phyloP scores from a whole-genome alignment of 2,329 filamentous ascomycete genomes.

The Paecilomyces formosus region DNA sequence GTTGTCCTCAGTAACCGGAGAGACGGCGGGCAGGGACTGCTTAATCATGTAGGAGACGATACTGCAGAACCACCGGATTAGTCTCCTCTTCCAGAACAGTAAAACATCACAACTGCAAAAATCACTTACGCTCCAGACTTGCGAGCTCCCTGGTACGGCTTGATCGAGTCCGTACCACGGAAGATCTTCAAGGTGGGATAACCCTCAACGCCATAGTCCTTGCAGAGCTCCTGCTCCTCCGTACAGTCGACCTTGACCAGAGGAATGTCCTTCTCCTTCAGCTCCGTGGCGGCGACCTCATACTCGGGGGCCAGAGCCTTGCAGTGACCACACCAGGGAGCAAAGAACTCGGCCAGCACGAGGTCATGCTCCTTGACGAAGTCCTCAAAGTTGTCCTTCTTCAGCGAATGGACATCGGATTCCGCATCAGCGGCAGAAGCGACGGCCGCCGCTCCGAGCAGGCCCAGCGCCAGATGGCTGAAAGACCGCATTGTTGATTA shows the following conservation, averaged over 20 bases:
- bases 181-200: slow-evolving; percentile 99
- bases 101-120: background rate
- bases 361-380: slow-evolving; percentile 82
- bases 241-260: slow-evolving; percentile 69
- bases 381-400: slow-evolving; percentile 75
- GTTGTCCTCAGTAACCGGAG: slow-evolving; percentile 69
- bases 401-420: slow-evolving; percentile 80
- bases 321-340: slow-evolving; percentile 97
- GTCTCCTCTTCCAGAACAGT: background rate
- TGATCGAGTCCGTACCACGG: slow-evolving; percentile 75
- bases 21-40: slow-evolving; percentile 91
- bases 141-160: slow-evolving; percentile 79
- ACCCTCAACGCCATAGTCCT: slow-evolving; percentile 83
- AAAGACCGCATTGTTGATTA: slow-evolving; percentile 30
- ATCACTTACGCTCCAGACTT: slow-evolving; percentile 63
- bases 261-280: slow-evolving; percentile 43
- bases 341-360: slow-evolving; percentile 94
- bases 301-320: slow-evolving; percentile 72
- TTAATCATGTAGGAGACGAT: slow-evolving; percentile 92
- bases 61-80: slow-evolving; percentile 27
- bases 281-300: slow-evolving; percentile 40
- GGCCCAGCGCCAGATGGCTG: slow-evolving; percentile 30
- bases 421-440: slow-evolving; percentile 26
- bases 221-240: slow-evolving; percentile 85
- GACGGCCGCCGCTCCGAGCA: slow-evolving; percentile 30